A percentile compares a stretch with the other conserved stretches of the same genome.
Evolutionary conservation across 352 stramenopile genomes (phyloP).

Genomic region (Pythium apleroticum): DNA sequence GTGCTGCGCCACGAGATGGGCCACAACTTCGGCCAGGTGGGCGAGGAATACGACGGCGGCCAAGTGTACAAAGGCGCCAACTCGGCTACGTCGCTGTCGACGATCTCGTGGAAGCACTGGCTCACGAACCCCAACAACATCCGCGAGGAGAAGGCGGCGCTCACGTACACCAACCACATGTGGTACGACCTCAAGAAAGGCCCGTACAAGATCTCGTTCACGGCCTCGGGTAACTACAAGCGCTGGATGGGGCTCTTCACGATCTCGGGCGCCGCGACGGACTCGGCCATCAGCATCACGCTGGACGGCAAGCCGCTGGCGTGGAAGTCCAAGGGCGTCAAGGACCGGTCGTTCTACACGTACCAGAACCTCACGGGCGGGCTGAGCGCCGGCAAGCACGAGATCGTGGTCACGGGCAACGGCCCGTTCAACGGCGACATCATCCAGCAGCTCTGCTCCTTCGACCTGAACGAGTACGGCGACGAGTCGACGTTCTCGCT

Average conservation of each 20-base stretch:
- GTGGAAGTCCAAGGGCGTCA: constrained; percentile 32
- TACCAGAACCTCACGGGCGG: constrained; percentile 22
- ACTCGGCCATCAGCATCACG: constrained; percentile 30
- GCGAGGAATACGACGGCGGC: constrained; percentile 47
- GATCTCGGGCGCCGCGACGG: constrained; percentile 22
- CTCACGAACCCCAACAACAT: constrained; percentile 28
- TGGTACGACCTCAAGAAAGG: constrained; percentile 38
- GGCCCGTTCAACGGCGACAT: constrained; percentile 26
- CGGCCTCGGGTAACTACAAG: constrained; percentile 32
- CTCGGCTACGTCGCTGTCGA: constrained; percentile 12
- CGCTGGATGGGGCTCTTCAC: constrained; percentile 31
- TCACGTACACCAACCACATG: constrained; percentile 34
- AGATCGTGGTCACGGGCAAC: constrained; percentile 29
- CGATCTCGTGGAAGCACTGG: constrained; percentile 36
- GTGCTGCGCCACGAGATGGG: constrained; percentile 42
- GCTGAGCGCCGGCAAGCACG: constrained; percentile 26
- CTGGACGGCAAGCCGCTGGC: constrained; percentile 28
- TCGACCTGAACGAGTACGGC: constrained; percentile 34
- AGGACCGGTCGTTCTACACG: constrained; percentile 36
- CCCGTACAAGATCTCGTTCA: constrained; percentile 35
- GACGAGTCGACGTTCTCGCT: constrained; percentile 23
- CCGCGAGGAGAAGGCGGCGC: constrained; percentile 30
- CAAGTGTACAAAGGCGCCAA: constrained; percentile 39
- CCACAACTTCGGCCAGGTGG: constrained; percentile 40
- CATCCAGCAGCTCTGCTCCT: constrained; percentile 39